Evolutionary conservation across 306 rosid genomes (phyloP), one percentile per base, ranked within the genome.

Genomic region (Inga leiocalycina): DNA sequence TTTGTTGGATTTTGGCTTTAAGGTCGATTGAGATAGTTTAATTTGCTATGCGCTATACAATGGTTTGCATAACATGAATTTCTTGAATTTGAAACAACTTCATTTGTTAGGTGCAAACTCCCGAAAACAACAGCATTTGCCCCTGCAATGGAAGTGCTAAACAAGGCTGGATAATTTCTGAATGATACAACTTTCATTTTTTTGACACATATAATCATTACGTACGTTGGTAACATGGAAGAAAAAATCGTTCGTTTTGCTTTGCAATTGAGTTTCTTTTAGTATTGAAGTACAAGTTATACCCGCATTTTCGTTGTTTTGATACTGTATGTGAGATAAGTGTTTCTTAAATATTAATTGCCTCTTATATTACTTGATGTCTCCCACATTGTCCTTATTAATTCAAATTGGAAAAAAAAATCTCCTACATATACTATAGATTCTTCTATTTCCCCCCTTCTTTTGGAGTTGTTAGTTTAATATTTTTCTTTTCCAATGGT

Each of bases 91-190:
- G 59, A 77, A 45, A 27, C 45, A 44, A 61, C 34, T 75, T 22
- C 67, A 43, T 80, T 80, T 85, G 24, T 16, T 71, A 96, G 99
- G 99, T 96, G 67, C 87, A 89, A 91, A 77, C 94, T 37, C 95
- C 98, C 0, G 79, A 90, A 79, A 97, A 96, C 78, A 96, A 97
- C 98, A 79, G 97, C 99, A 78, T 96, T 96, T 76, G 94, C 95
- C 15, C 78, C 97, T 4, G 97, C 97, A 82, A 96, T 96, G 98
- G 97, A 92, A 51, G 98, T 94, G 84, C 87, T 96, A 71, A 90
- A 72, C 88, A 92, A 90, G 71, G 88, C 88, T 9, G 97, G 98
- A 98, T 91, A 88, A 35, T 64, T 66, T 12, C 61, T 70, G 57
- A 54, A 20, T 43, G 56, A n/a, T 11, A 13, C 68, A 20, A 19